Conservation (phyloP, 495 filamentous ascomycete genomes). For the Aspergillus kassunensis region DNA sequence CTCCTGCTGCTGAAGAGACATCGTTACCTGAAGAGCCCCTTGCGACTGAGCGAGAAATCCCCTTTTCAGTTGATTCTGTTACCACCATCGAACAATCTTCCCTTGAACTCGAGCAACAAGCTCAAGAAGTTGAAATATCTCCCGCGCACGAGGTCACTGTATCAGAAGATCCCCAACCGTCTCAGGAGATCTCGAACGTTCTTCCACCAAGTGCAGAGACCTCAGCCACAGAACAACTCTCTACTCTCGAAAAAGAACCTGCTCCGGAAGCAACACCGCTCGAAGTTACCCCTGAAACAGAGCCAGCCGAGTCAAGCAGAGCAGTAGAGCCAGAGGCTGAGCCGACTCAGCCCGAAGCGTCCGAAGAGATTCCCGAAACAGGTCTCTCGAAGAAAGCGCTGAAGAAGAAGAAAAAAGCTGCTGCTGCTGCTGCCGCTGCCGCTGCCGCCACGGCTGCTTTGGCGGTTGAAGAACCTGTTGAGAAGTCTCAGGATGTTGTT, state of each 20-base stretch:
- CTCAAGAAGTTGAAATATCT: too few relatives aligned
- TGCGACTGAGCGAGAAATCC: too few relatives aligned
- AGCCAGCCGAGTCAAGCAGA: background rate
- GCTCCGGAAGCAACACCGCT: background rate
- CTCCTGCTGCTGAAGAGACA: too few relatives aligned
- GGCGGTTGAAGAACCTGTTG: background rate
- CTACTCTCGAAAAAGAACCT: conserved; percentile 6
- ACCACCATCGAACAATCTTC: too few relatives aligned
- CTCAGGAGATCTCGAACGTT: background rate
- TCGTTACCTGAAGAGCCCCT: background rate
- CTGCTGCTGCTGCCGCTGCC: background rate
- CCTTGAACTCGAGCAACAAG: too few relatives aligned
- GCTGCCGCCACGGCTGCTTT: background rate
- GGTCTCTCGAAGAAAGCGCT: conserved; percentile 33
- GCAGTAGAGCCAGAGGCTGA: conserved; percentile 1
- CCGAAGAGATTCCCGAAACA: conserved; percentile 12
- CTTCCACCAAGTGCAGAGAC: background rate
- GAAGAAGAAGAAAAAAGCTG: conserved; percentile 35
- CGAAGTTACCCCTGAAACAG: background rate
- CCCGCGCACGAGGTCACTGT: too few relatives aligned
- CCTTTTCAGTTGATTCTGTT: too few relatives aligned
- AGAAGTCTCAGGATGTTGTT: background rate
- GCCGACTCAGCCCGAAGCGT: conserved; percentile 2
- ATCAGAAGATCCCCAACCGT: too few relatives aligned
- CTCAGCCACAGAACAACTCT: background rate